phyloP scores from a whole-genome alignment of 2,329 filamentous ascomycete genomes.

The Tolypocladium tundrense region DNA sequence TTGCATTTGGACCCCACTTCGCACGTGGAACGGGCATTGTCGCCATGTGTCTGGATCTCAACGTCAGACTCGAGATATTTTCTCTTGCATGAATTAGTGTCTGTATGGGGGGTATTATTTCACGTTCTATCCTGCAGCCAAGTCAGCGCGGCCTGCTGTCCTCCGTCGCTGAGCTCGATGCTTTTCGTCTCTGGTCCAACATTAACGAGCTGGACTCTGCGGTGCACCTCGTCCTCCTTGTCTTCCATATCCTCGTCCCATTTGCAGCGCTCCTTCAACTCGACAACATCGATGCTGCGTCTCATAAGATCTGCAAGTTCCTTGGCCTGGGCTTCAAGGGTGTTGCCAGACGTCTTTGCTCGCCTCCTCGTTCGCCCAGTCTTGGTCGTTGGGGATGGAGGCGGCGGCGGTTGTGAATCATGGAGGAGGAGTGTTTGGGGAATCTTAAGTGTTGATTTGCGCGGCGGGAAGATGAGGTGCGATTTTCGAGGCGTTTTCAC shows the following conservation, averaged over 20 bases:
- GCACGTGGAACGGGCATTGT: background rate
- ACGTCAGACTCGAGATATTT: background rate
- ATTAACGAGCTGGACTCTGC: constrained; percentile 27
- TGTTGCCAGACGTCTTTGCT: constrained; percentile 24
- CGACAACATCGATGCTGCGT: constrained; percentile 34
- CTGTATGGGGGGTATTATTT: background rate
- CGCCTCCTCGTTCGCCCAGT: constrained; percentile 9
- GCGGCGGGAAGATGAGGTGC: constrained; percentile 37
- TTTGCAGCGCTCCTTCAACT: constrained; percentile 29
- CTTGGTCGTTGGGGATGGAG: background rate
- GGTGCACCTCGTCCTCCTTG: constrained; percentile 21
- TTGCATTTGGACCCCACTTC: background rate
- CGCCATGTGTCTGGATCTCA: background rate
- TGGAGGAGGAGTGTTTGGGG: constrained; percentile 40
- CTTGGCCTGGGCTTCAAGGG: constrained; percentile 33
- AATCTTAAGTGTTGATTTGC: constrained; percentile 34
- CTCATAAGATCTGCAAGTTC: constrained; percentile 39
- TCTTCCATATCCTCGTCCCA: constrained; percentile 30
- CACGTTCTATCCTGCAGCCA: constrained; percentile 17
- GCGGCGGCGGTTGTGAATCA: constrained; percentile 19
- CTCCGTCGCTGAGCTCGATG: constrained; percentile 16
- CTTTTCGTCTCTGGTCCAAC: constrained; percentile 20
- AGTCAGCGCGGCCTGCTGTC: constrained; percentile 13
- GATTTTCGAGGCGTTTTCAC: constrained; percentile 27
- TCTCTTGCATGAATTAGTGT: background rate